phyloP scores from a whole-genome alignment of 2,329 filamentous ascomycete genomes.

The Venturia oleaginea region DNA sequence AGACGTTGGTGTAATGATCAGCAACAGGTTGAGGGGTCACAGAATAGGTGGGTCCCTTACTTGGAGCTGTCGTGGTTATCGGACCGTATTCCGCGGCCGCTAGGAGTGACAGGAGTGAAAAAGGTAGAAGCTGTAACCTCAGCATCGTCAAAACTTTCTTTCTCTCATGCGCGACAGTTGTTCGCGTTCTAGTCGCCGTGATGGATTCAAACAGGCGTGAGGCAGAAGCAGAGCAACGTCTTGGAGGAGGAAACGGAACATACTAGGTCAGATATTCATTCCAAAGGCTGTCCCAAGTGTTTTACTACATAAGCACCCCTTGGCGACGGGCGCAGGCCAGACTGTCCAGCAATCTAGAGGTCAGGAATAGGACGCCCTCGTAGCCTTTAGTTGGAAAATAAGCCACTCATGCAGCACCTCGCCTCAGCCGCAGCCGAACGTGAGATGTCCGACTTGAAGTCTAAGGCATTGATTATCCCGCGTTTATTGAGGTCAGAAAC shows the following conservation, averaged over 20 bases:
- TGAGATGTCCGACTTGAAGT: not conserved
- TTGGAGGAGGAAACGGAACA: not conserved
- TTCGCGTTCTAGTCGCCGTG: not conserved
- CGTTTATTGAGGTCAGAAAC: not conserved
- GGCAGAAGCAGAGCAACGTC: not conserved
- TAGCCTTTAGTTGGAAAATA: not conserved
- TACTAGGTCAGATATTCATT: not conserved
- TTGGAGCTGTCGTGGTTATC: not conserved
- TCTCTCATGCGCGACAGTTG: not conserved
- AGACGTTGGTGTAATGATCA: conserved; percentile 4
- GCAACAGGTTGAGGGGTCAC: not conserved
- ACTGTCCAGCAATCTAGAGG: not conserved
- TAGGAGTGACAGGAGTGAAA: not conserved
- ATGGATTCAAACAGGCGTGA: not conserved
- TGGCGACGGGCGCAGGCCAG: not conserved
- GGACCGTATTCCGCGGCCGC: not conserved
- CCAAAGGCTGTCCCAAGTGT: not conserved
- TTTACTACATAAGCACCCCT: not conserved
- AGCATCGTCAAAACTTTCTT: not conserved
- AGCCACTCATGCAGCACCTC: not conserved
- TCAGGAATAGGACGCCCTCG: not conserved
- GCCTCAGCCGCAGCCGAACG: not conserved
- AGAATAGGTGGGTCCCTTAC: not conserved
- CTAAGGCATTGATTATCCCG: not conserved
- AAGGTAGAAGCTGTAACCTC: not conserved